These are phyloP conservation scores for Luzula sylvatica DNA, from an alignment of 176 grass and related monocot genomes.

Conservation along the genomic window DNA sequence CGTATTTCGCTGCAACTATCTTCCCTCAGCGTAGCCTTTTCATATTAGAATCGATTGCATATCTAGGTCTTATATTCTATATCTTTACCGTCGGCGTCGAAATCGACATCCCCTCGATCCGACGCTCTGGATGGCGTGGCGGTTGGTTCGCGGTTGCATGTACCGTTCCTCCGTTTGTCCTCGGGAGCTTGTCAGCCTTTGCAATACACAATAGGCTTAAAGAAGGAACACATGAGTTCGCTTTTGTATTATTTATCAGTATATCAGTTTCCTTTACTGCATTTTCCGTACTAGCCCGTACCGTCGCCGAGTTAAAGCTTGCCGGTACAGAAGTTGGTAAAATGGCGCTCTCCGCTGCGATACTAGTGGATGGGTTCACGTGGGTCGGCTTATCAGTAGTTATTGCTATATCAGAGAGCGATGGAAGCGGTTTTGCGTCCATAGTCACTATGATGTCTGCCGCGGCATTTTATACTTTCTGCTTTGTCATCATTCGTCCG, in stretches of 20 bases:
- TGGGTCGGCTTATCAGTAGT: constrained; percentile 35
- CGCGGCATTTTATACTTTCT: constrained; percentile 14
- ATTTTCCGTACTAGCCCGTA: constrained; percentile 56
- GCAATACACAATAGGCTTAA: not conserved
- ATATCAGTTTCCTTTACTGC: constrained; percentile 46
- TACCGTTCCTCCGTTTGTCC: constrained; percentile 35
- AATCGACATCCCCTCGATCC: constrained; percentile 36
- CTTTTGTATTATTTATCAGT: constrained; percentile 55
- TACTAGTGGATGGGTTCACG: constrained; percentile 46
- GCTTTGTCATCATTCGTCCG: constrained; percentile 29
- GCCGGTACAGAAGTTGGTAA: constrained; percentile 51
- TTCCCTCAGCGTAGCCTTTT: constrained; percentile 56
- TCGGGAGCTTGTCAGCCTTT: constrained; percentile 25
- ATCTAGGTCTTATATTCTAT: constrained; percentile 64
- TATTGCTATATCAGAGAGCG: constrained; percentile 25
- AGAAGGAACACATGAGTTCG: constrained; percentile 7
- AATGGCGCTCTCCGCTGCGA: constrained; percentile 43
- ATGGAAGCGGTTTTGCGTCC: not conserved
- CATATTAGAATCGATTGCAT: constrained; percentile 50
- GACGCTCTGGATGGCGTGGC: constrained; percentile 19
- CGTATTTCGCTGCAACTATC: constrained; percentile 11
- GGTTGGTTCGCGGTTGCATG: constrained; percentile 44
- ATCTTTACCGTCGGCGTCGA: constrained; percentile 56
- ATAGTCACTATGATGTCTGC: constrained; percentile 27
- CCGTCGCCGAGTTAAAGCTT: constrained; percentile 62